A percentile compares a stretch with the other conserved stretches of the same genome.
Conservation (phyloP, 176 grass and related monocot genomes). For the Calamus simplicifolius region DNA sequence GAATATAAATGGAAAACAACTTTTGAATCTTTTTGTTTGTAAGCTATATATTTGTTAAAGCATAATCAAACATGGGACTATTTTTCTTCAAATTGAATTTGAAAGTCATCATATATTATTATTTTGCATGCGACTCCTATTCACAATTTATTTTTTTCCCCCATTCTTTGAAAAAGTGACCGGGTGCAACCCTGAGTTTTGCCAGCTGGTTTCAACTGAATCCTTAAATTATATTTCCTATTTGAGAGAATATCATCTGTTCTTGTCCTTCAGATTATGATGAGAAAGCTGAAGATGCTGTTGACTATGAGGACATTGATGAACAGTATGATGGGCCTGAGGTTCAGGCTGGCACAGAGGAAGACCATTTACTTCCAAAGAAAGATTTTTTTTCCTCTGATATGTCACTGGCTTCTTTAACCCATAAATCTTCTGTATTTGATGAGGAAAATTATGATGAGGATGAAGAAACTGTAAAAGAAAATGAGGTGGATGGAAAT, state of each 20-base stretch:
- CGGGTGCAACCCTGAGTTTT: no score
- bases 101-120: no score
- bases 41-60: no score
- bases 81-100: no score
- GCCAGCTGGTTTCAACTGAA: no score
- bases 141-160: no score
- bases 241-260: not conserved
- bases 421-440: slow-evolving; percentile 55
- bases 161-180: no score
- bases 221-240: slow-evolving; percentile 2
- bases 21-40: no score
- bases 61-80: no score
- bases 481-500: slow-evolving; percentile 23
- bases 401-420: slow-evolving; percentile 37
- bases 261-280: slow-evolving; percentile 64
- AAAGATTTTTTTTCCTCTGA: slow-evolving; percentile 77
- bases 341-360: slow-evolving; percentile 70
- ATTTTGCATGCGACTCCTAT: no score
- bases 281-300: slow-evolving; percentile 96
- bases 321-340: slow-evolving; percentile 99
- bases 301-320: slow-evolving; percentile 98
- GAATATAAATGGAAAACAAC: no score
- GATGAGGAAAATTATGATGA: slow-evolving; percentile 89
- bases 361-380: slow-evolving; percentile 71
- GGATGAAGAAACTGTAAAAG: slow-evolving; percentile 57